Conservation (phyloP, 768 basidiomycete genomes). For the Butyriboletus loyo region DNA sequence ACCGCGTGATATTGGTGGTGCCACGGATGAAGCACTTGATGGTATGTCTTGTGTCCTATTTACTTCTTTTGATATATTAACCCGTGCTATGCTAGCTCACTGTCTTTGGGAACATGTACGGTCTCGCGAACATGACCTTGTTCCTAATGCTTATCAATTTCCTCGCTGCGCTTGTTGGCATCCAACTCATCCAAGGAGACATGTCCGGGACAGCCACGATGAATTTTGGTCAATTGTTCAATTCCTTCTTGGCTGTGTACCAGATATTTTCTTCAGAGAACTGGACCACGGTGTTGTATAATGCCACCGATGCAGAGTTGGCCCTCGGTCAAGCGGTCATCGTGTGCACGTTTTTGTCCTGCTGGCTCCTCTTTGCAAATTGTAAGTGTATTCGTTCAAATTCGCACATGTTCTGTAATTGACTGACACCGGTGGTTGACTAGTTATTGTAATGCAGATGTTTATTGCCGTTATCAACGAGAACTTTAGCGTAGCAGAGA, state of each 20-base stretch:
- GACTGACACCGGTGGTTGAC: slow-evolving; percentile 6
- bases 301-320: slow-evolving; percentile 56
- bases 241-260: slow-evolving; percentile 83
- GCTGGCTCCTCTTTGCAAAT: slow-evolving; percentile 90
- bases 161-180: slow-evolving; percentile 75
- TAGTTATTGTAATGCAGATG: slow-evolving; percentile 91
- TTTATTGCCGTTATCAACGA: slow-evolving; percentile 98
- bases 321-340: slow-evolving; percentile 67
- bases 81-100: slow-evolving; percentile 50
- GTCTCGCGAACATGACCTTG: slow-evolving; percentile 85
- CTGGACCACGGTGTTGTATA: slow-evolving; percentile 80
- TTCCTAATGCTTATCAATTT: slow-evolving; percentile 89
- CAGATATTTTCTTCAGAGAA: slow-evolving; percentile 92
- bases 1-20: slow-evolving; percentile 85
- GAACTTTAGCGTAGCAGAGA: slow-evolving; percentile 91
- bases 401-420: neutral
- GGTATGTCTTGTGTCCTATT: slow-evolving; percentile 40
- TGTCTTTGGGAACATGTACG: slow-evolving; percentile 90
- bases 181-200: slow-evolving; percentile 87
- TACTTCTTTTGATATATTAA: slow-evolving; percentile 5
- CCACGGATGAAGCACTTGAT: slow-evolving; percentile 88
- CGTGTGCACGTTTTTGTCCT: slow-evolving; percentile 66
- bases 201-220: slow-evolving; percentile 49
- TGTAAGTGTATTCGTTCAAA: slow-evolving; percentile 48
- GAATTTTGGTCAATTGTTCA: slow-evolving; percentile 82